A percentile compares a stretch with the other conserved stretches of the same genome.
These are phyloP conservation scores for Starmerella lactis-condensi DNA, from an alignment of 805 yeast species.

Conservation along the genomic window DNA sequence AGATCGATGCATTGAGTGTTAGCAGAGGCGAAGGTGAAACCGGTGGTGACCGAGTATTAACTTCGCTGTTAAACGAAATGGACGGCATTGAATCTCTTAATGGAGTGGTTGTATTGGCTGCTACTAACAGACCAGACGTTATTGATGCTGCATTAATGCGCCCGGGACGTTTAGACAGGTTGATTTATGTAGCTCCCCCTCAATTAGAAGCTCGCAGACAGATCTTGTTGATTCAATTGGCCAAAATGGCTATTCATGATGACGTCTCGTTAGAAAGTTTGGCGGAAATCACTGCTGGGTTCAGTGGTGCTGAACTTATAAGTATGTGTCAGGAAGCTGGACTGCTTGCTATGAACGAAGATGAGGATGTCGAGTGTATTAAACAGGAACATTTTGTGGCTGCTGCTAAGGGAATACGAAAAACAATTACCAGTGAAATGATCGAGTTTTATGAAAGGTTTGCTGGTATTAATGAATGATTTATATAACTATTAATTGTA, in stretches of 20 bases:
- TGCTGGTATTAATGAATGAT: slow-evolving; percentile 17
- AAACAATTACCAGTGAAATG: slow-evolving; percentile 77
- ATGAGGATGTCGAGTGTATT: slow-evolving; percentile 32
- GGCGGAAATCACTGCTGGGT: slow-evolving; percentile 61
- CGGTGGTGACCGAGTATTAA: slow-evolving; percentile 61
- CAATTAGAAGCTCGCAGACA: slow-evolving; percentile 62
- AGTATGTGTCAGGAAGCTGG: slow-evolving; percentile 91
- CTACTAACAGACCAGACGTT: slow-evolving; percentile 86
- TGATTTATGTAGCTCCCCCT: slow-evolving; percentile 85
- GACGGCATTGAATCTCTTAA: slow-evolving; percentile 93
- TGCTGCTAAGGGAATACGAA: slow-evolving; percentile 50
- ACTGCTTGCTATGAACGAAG: slow-evolving; percentile 75
- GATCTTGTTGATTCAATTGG: slow-evolving; percentile 52
- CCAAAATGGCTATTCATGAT: slow-evolving; percentile 38
- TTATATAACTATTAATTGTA: not conserved
- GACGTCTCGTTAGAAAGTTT: slow-evolving; percentile 34
- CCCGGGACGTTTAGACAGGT: slow-evolving; percentile 90
- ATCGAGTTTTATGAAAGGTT: slow-evolving; percentile 49
- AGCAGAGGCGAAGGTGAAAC: slow-evolving; percentile 48
- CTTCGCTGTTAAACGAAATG: slow-evolving; percentile 80
- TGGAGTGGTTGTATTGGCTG: slow-evolving; percentile 88
- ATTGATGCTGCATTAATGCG: slow-evolving; percentile 84
- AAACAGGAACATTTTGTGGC: slow-evolving; percentile 47
- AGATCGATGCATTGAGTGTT: slow-evolving; percentile 80
- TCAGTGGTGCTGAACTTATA: slow-evolving; percentile 93